These are phyloP conservation scores for Pyrenula aspistea DNA, from an alignment of 495 filamentous ascomycete species.

Conservation along the genomic window DNA sequence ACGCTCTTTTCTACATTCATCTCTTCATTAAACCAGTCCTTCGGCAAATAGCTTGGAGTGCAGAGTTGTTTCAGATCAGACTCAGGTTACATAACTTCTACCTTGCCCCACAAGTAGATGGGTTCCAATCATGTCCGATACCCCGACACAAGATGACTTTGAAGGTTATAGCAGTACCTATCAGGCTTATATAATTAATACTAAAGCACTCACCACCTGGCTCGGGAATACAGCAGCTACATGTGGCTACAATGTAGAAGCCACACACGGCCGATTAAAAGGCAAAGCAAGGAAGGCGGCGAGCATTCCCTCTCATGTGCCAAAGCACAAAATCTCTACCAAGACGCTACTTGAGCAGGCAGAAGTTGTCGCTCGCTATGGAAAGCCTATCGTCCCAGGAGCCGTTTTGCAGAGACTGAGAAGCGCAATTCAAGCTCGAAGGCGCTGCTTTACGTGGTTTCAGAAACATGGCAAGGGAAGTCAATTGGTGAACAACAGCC, in stretches of 20 bases:
- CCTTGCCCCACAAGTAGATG: no score
- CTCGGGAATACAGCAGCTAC: background rate
- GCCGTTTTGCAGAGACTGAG: background rate
- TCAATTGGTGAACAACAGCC: background rate
- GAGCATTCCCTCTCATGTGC: background rate
- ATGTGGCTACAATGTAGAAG: background rate
- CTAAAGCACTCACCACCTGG: conserved; percentile 1
- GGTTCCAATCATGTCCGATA: no score
- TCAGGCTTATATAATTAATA: conserved; percentile 2
- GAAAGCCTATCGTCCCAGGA: background rate
- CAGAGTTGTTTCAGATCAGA: no score
- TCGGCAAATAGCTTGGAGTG: no score
- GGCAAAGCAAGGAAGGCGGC: background rate
- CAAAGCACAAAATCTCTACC: background rate
- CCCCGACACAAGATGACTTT: no score
- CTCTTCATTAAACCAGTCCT: no score
- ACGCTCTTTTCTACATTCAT: no score
- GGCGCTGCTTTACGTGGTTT: background rate
- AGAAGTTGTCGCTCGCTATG: background rate
- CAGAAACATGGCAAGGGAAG: background rate
- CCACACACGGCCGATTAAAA: background rate
- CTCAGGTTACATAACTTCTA: no score
- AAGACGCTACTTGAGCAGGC: background rate
- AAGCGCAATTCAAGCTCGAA: background rate
- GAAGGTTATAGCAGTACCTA: background rate